phyloP scores from a whole-genome alignment of 805 yeast species.

The Isabelozyma rhagii region DNA sequence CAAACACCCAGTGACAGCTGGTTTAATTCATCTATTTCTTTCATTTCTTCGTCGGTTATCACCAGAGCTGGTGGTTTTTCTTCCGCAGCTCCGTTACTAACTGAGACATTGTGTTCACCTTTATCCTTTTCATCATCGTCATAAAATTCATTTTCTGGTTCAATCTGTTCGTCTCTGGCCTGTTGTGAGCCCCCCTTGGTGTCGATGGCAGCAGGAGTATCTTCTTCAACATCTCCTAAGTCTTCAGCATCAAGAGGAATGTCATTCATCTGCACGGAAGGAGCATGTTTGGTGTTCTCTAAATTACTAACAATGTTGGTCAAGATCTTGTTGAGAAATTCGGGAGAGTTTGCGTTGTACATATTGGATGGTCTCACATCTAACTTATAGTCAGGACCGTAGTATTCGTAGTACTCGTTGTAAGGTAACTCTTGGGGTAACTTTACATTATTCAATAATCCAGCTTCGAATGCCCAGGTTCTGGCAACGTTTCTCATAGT shows the following conservation, averaged over 20 bases:
- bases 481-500: conserved; percentile 96
- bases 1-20: conserved; percentile 3
- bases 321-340: conserved; percentile 80
- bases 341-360: conserved; percentile 94
- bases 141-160: conserved; percentile 75
- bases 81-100: not conserved
- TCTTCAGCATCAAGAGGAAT: conserved; percentile 91
- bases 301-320: conserved; percentile 73
- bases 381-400: conserved; percentile 93
- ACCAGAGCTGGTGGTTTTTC: not conserved
- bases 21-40: conserved; percentile 36
- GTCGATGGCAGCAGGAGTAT: conserved; percentile 72
- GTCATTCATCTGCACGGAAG: conserved; percentile 90
- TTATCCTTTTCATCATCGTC: conserved; percentile 54
- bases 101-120: conserved; percentile 28
- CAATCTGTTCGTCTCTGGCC: conserved; percentile 73
- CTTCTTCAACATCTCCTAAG: conserved; percentile 83
- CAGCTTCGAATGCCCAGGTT: conserved; percentile 92
- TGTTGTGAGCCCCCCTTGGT: conserved; percentile 88
- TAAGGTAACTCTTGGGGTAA: conserved; percentile 81
- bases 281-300: conserved; percentile 91
- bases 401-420: conserved; percentile 95
- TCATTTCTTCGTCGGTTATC: conserved; percentile 33
- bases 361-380: conserved; percentile 95
- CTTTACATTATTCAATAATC: conserved; percentile 75